Conservation (phyloP, 768 basidiomycete genomes). For the Lactarius evosmus region DNA sequence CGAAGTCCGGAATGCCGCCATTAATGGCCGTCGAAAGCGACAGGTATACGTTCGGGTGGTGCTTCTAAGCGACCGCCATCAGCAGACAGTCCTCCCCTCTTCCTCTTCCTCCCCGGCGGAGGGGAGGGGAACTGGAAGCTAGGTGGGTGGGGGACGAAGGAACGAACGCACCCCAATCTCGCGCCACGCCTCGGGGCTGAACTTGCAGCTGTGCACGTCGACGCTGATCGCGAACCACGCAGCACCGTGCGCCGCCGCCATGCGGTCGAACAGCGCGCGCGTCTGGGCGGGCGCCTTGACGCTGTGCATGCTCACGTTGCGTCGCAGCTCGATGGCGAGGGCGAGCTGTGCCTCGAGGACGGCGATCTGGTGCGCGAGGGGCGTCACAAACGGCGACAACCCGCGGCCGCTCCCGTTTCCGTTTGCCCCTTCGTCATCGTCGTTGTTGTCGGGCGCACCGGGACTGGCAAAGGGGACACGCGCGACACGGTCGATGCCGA, state of each 20-base stretch:
- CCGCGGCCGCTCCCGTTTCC: slow-evolving; percentile 39
- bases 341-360: slow-evolving; percentile 83
- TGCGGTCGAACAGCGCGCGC: slow-evolving; percentile 56
- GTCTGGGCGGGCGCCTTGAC: slow-evolving; percentile 75
- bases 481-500: slow-evolving; percentile 83
- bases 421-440: neutral
- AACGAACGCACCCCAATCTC: slow-evolving; percentile 63
- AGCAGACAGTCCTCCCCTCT: slow-evolving; percentile 14
- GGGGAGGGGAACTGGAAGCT: neutral
- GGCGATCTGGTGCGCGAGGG: slow-evolving; percentile 73
- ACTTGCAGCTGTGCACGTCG: slow-evolving; percentile 87
- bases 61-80: slow-evolving; percentile 44
- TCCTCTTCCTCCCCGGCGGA: slow-evolving; percentile 11
- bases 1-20: slow-evolving; percentile 59
- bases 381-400: slow-evolving; percentile 75
- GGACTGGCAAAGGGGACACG: slow-evolving; percentile 56
- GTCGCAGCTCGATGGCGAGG: slow-evolving; percentile 72
- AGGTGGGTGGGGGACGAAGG: neutral
- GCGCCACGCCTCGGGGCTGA: slow-evolving; percentile 72
- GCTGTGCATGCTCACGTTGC: slow-evolving; percentile 85
- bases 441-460: slow-evolving; percentile 22
- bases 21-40: slow-evolving; percentile 89
- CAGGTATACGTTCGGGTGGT: slow-evolving; percentile 74
- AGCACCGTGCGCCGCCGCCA: slow-evolving; percentile 55
- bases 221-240: slow-evolving; percentile 68